Evolutionary conservation across 176 grass and related monocot species (phyloP).

Genomic region (Cenchrus americanus): DNA sequence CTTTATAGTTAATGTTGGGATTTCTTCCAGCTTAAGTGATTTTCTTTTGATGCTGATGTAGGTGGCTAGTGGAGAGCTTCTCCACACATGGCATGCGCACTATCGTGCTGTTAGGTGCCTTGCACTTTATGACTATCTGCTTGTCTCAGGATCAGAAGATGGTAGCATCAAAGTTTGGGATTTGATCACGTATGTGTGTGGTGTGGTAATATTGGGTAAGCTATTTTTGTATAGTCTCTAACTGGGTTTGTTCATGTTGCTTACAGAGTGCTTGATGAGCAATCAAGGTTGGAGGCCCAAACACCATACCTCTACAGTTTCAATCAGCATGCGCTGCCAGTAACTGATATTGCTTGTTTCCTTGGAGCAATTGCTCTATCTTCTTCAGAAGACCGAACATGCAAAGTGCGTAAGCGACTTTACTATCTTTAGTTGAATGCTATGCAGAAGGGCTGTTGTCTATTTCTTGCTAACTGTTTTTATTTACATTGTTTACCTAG

Average conservation of each 20-base stretch:
- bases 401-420: constrained; percentile 61
- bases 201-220: constrained; percentile 17
- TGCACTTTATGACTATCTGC: constrained; percentile 65
- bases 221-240: constrained; percentile 27
- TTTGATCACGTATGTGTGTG: constrained; percentile 69
- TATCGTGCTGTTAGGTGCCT: constrained; percentile 86
- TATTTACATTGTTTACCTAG: constrained; percentile 4
- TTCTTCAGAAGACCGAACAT: constrained; percentile 86
- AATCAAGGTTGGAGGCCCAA: constrained; percentile 48
- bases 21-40: not conserved
- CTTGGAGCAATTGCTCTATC: constrained; percentile 73
- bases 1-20: not conserved
- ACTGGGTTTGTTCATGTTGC: constrained; percentile 28
- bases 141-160: constrained; percentile 78
- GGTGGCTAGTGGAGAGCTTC: constrained; percentile 82
- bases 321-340: constrained; percentile 64
- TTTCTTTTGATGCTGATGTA: constrained; percentile 30
- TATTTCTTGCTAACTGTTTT: not conserved
- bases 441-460: not conserved
- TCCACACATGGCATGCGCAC: constrained; percentile 75
- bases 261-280: constrained; percentile 81
- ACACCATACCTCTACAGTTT: constrained; percentile 67
- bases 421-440: constrained; percentile 15
- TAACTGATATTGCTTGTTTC: constrained; percentile 74
- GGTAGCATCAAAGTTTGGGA: constrained; percentile 88